A percentile compares a stretch with the other conserved stretches of the same genome.
These are phyloP conservation scores for Carpinus fangiana DNA, from an alignment of 306 rosid genomes.

Conservation along the genomic window DNA sequence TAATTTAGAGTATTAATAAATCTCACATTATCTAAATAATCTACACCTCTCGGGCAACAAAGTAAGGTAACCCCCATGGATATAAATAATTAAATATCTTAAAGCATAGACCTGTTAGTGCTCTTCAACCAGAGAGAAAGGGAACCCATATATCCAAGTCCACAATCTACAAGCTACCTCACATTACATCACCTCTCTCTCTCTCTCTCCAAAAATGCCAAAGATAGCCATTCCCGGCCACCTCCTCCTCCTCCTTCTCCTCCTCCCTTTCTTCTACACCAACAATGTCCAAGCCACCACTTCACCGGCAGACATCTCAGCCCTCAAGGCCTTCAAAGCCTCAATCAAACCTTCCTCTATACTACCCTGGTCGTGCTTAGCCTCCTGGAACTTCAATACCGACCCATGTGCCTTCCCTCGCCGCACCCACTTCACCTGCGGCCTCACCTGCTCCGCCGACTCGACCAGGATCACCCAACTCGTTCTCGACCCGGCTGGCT, in stretches of 20 bases:
- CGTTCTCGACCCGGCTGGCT: conserved; percentile 85
- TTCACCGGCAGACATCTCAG: conserved; percentile 55
- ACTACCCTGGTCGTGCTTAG: conserved; percentile 66
- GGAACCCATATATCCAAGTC: not conserved
- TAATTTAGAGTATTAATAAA: no score
- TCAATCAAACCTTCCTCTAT: conserved; percentile 71
- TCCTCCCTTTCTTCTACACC: conserved; percentile 11
- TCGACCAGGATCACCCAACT: conserved; percentile 65
- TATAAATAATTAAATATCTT: not conserved
- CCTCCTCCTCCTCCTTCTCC: conserved; percentile 12
- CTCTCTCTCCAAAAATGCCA: conserved; percentile 22
- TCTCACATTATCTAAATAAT: no score
- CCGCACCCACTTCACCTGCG: conserved; percentile 75
- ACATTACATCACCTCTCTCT: not conserved
- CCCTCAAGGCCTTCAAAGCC: conserved; percentile 79
- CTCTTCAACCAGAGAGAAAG: not conserved
- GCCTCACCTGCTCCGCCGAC: conserved; percentile 65
- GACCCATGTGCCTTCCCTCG: conserved; percentile 80
- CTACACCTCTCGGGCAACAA: no score
- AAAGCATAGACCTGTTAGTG: not conserved
- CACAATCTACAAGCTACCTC: not conserved
- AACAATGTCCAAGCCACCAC: conserved; percentile 43
- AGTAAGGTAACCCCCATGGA: not conserved
- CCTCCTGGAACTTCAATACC: conserved; percentile 82
- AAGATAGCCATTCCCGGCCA: conserved; percentile 6